Evolutionary conservation across 768 basidiomycete genomes (phyloP).

Genomic region (Rhizopogon sp.): DNA sequence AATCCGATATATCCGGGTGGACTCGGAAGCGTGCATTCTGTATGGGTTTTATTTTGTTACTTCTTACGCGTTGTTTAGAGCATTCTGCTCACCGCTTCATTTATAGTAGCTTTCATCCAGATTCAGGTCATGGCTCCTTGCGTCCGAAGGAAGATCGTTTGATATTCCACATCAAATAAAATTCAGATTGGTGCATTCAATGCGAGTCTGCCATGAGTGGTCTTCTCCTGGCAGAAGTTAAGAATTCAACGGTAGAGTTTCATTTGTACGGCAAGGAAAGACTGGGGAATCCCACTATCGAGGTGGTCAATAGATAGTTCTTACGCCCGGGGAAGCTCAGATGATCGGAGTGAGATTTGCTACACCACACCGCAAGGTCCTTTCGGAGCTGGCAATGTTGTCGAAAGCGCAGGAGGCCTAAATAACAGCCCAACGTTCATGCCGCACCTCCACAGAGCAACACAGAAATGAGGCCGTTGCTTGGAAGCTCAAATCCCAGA

Average conservation of each 20-base stretch:
- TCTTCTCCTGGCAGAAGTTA: constrained; percentile 36
- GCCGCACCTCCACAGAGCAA: constrained; percentile 44
- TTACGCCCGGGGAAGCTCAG: constrained; percentile 26
- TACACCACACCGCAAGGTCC: neutral
- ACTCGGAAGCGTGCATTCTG: no score
- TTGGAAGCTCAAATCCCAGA: constrained; percentile 56
- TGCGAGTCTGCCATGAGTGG: constrained; percentile 34
- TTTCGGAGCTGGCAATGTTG: constrained; percentile 1
- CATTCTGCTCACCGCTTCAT: neutral
- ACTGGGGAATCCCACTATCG: constrained; percentile 33
- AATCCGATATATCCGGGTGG: neutral
- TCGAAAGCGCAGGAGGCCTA: constrained; percentile 19
- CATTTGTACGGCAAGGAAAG: constrained; percentile 27
- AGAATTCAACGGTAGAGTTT: constrained; percentile 42
- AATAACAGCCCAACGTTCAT: constrained; percentile 48
- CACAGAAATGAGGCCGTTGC: constrained; percentile 54
- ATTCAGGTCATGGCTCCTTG: neutral
- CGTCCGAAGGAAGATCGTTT: neutral
- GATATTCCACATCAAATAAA: neutral
- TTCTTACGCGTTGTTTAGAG: neutral
- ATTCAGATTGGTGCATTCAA: neutral
- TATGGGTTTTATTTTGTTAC: neutral
- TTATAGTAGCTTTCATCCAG: neutral
- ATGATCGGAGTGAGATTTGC: neutral
- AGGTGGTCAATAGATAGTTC: constrained; percentile 35